Evolutionary conservation across 176 grass and related monocot species (phyloP).

Genomic region (Aegilops umbellulata): DNA sequence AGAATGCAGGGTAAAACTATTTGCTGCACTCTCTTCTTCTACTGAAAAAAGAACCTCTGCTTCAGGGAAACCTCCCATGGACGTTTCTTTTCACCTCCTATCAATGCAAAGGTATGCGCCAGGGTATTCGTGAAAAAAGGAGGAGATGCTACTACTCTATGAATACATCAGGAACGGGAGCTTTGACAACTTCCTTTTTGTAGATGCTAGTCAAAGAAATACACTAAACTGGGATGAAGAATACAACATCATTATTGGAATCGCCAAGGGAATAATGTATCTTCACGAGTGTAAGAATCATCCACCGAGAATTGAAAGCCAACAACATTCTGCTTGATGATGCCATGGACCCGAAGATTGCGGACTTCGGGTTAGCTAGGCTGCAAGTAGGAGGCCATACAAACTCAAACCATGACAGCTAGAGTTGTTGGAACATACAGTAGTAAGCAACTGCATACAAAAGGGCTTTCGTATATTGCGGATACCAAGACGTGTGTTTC

Average conservation of each 20-base stretch:
- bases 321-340: conserved; percentile 37
- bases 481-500: not conserved
- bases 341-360: conserved; percentile 42
- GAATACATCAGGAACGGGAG: conserved; percentile 37
- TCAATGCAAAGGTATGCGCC: no score
- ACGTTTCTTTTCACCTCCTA: no score
- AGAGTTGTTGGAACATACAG: conserved; percentile 31
- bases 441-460: conserved; percentile 25
- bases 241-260: conserved; percentile 39
- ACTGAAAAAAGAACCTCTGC: not conserved
- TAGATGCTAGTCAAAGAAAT: conserved; percentile 20
- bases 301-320: conserved; percentile 43
- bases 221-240: conserved; percentile 25
- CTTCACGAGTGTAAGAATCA: conserved; percentile 45
- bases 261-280: conserved; percentile 47
- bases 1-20: no score
- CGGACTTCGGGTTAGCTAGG: conserved; percentile 37
- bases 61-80: conserved; percentile 34
- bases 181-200: conserved; percentile 37
- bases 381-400: conserved; percentile 19
- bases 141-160: conserved; percentile 13
- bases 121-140: no score
- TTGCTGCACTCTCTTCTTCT: not conserved
- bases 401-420: conserved; percentile 12
- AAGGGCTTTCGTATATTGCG: not conserved